Evolutionary conservation across 176 grass and related monocot genomes (phyloP), one percentile per base, ranked within the genome.

Genomic region (Cocos nucifera): DNA sequence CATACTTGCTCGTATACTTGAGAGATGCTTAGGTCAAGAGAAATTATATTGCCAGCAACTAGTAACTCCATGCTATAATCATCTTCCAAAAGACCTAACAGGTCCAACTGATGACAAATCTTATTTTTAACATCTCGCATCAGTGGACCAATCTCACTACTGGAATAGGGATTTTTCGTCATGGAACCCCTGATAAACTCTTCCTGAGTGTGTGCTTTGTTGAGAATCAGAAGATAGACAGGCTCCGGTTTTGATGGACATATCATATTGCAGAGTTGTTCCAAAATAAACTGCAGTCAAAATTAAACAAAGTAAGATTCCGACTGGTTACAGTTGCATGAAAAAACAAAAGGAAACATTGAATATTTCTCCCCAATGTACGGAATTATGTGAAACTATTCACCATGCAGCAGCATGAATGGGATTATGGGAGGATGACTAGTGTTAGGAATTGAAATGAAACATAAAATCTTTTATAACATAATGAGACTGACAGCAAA

Each of bases 81-180:
- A 50, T 88, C 92, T 63, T 88, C 92, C 65, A 97, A 76, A 66
- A 97, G 75, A 69, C 92, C 87, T 77, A 91, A 74, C 64, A 97
- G 69, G 66, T 97, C 92, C 48, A 97, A 87, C 64, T 97, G 92
- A 64, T 90, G 75, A 76, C 92, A 97, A 54, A 97, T 97, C 74
- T 97, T 97, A 53, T 97, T 97, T 88, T 88, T 97, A 63, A 91
- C 87, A 56, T 97, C 92, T 76, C 92, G 78, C 92, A 97, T 97
- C 58, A 97, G 78, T 19, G 92, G 92, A 22, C 92, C 92, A 58
- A 91, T 79, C 81, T 97, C 92, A 64, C 69, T 73, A 63, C 83
- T 90, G 8, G 86, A 97, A 66, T 97, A 97, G 51, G 92, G 92
- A 57, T 88, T 96, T 67, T 77, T 97, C 9, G 87, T 85, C 92